A percentile compares a stretch with the other conserved stretches of the same genome.
Conservation (phyloP, 1,284 basidiomycete species). For the Phaffia rhodozyma region DNA sequence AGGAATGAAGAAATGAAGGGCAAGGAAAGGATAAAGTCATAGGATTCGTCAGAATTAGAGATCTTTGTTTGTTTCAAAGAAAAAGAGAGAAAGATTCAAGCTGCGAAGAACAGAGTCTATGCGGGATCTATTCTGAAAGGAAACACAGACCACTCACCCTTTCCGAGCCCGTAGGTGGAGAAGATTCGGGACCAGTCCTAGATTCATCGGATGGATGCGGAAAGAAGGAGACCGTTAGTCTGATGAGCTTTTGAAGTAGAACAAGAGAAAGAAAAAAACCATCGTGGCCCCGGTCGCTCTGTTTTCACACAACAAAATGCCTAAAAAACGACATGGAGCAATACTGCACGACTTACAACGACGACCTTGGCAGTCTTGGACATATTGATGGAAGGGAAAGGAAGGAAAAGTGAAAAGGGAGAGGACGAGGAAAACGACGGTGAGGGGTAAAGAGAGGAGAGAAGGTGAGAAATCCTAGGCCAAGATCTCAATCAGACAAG, state of each 20-base stretch:
- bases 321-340: too few relatives aligned
- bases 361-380: conserved; percentile 9
- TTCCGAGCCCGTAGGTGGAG: conserved; percentile 77
- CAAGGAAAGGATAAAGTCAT: not conserved
- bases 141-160: conserved; percentile 46
- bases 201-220: conserved; percentile 16
- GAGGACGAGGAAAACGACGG: conserved; percentile 17
- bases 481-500: not conserved
- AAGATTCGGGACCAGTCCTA: conserved; percentile 91
- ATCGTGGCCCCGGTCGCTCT: not conserved
- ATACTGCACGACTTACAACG: not conserved
- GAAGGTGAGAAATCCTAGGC: not conserved
- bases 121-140: not conserved
- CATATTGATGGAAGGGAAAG: not conserved
- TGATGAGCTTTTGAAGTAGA: not conserved
- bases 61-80: not conserved
- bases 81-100: too few relatives aligned
- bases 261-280: not conserved
- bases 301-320: too few relatives aligned
- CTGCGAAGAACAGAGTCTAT: not conserved
- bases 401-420: conserved; percentile 16
- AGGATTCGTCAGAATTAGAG: too few relatives aligned
- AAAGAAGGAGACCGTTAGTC: conserved; percentile 10
- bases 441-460: not conserved
- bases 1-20: not conserved